A percentile compares a stretch with the other conserved stretches of the same genome.
These are phyloP conservation scores for Styphnolobium japonicum DNA, from an alignment of 306 rosid species.

Conservation along the genomic window DNA sequence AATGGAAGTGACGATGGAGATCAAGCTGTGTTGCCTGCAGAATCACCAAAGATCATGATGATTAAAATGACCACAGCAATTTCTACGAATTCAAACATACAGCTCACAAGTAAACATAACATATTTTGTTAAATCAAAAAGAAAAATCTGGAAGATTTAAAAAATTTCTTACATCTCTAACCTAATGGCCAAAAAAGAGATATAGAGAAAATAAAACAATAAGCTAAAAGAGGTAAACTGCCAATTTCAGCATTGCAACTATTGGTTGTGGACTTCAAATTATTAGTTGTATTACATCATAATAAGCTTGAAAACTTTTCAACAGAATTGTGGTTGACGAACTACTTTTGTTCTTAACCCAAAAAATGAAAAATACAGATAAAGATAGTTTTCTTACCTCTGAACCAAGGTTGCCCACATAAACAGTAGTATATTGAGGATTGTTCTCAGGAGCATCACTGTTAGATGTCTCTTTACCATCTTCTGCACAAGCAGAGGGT, in stretches of 20 bases:
- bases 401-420: constrained; percentile 91
- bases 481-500: constrained; percentile 59
- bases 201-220: background rate
- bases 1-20: constrained; percentile 88
- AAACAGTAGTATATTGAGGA: constrained; percentile 93
- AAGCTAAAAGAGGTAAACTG: background rate
- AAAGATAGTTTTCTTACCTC: constrained; percentile 55
- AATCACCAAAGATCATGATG: background rate
- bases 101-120: background rate
- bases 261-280: background rate
- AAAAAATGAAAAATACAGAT: background rate
- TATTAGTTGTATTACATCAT: background rate
- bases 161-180: background rate
- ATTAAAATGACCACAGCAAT: background rate
- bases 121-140: background rate
- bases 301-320: constrained; percentile 3
- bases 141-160: background rate
- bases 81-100: background rate
- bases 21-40: constrained; percentile 78
- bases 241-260: background rate
- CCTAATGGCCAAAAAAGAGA: background rate
- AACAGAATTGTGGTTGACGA: background rate
- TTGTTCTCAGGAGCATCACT: constrained; percentile 93
- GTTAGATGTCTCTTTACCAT: constrained; percentile 74
- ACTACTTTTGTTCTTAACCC: background rate